These are phyloP conservation scores for Pseudocercospora fuligena DNA, from an alignment of 2,329 filamentous ascomycete species.

Conservation along the genomic window DNA sequence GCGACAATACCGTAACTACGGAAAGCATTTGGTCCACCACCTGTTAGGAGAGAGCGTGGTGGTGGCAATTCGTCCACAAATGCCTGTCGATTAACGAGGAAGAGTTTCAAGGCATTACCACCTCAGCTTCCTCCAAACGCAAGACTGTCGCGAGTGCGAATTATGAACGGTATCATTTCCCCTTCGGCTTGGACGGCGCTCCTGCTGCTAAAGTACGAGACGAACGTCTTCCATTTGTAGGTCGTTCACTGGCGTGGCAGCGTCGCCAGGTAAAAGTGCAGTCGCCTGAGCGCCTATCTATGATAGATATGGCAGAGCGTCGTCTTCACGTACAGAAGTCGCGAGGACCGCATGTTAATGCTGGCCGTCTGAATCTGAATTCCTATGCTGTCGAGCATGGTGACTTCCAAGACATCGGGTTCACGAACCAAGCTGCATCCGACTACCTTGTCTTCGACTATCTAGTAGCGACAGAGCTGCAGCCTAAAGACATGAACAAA, in stretches of 20 bases:
- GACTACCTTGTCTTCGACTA: background rate
- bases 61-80: background rate
- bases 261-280: background rate
- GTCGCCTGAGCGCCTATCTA: background rate
- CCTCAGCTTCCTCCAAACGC: background rate
- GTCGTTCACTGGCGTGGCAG: conserved; percentile 1
- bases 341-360: background rate
- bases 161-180: background rate
- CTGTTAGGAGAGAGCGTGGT: background rate
- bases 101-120: background rate
- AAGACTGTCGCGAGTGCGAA: background rate
- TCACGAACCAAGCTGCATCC: background rate
- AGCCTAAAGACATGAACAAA: background rate
- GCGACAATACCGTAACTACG: background rate
- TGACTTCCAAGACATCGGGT: background rate
- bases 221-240: background rate
- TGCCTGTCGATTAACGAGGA: background rate
- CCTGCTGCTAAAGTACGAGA: background rate
- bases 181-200: background rate
- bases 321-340: background rate
- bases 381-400: background rate
- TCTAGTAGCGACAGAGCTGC: background rate
- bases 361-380: background rate
- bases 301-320: background rate
- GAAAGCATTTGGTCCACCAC: background rate